Base-by-base conservation (phyloP, 1,284 basidiomycete genomes). In the Boletus smithii region DNA sequence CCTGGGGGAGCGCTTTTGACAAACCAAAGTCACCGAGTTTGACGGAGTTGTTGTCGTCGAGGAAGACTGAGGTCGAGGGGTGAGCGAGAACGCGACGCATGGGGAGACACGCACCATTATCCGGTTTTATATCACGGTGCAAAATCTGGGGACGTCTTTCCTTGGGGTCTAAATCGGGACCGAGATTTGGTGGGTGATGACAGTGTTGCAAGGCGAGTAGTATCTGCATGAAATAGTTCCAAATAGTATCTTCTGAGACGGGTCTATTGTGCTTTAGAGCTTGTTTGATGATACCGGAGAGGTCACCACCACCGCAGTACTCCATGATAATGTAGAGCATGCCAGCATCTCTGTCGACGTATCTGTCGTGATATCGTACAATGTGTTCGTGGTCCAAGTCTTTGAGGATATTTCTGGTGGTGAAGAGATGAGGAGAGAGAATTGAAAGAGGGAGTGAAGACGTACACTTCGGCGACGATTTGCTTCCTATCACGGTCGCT, bases 11-110 rank as follows among this genome's bases (percentile, higher is more conserved):
- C 26, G 93, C 91, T 65, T 98, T 97, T 30, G 89, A 92, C 16
- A 99, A 72, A 1, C 95, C 95, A 71, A 98, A 98, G 68, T 99
- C 95, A 24, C 95, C 95, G 0, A 98, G 79, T 67, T 98, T 98
- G 48, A 97, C 87, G 18, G 77, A 79, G 59, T 86, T 83, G 41
- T 74, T 74, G 51, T 85, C 82, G 57, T 91, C 87, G 31, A 95
- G 76, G 60, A 95, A 95, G 0, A 95, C 91, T 91, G 54, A 2
- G 22, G 14, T 32, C 0, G n/a, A 14, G 0, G 23, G 0, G 4
- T 48, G 8, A 53, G 43, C 22, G 44, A 38, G 26, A 36, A n/a
- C 8, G 40, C 8, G 18, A 46, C 8, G 33, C 2, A 8, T 4
- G 22, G 8, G 18, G 1, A 29, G 16, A 7, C 41, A 66, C 84